These are phyloP conservation scores for Protomyces pachydermus DNA, from an alignment of 1,139 yeast genomes.

Conservation along the genomic window DNA sequence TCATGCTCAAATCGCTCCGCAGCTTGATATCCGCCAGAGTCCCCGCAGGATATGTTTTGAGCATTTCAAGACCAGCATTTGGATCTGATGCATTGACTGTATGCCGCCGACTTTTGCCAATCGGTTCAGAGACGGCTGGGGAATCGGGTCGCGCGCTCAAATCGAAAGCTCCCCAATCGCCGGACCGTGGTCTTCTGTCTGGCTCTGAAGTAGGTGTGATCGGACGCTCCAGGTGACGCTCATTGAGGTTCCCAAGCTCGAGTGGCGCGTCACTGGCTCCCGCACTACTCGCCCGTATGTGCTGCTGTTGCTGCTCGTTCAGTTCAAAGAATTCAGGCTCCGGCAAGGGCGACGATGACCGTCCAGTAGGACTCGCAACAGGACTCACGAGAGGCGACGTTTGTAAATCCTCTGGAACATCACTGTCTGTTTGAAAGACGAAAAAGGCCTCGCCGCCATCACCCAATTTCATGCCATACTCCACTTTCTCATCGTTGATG, in stretches of 20 bases:
- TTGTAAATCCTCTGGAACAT: constrained; percentile 69
- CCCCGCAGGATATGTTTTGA: constrained; percentile 28
- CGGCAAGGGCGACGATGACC: constrained; percentile 9
- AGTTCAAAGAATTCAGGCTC: constrained; percentile 25
- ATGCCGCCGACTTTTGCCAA: constrained; percentile 3
- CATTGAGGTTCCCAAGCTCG: background rate
- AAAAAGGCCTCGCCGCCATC: constrained; percentile 98
- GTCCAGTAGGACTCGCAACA: constrained; percentile 39
- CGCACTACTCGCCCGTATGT: constrained; percentile 19
- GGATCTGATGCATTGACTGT: constrained; percentile 9
- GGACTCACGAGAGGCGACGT: constrained; percentile 94
- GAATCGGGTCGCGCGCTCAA: background rate
- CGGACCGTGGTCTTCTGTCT: constrained; percentile 9
- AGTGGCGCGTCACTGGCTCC: constrained; percentile 27
- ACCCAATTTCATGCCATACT: constrained; percentile 90
- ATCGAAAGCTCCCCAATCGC: constrained; percentile 18
- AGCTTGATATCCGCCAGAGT: constrained; percentile 11
- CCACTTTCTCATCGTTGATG: constrained; percentile 76
- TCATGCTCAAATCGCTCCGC: constrained; percentile 39
- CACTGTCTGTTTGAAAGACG: constrained; percentile 77
- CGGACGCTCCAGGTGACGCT: background rate
- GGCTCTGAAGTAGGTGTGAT: background rate
- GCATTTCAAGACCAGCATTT: background rate
- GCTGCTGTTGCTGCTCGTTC: constrained; percentile 19
- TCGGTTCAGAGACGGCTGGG: background rate